Evolutionary conservation across 139 green algal species (phyloP).

Genomic region (Chlamydomonas asymmetrica): DNA sequence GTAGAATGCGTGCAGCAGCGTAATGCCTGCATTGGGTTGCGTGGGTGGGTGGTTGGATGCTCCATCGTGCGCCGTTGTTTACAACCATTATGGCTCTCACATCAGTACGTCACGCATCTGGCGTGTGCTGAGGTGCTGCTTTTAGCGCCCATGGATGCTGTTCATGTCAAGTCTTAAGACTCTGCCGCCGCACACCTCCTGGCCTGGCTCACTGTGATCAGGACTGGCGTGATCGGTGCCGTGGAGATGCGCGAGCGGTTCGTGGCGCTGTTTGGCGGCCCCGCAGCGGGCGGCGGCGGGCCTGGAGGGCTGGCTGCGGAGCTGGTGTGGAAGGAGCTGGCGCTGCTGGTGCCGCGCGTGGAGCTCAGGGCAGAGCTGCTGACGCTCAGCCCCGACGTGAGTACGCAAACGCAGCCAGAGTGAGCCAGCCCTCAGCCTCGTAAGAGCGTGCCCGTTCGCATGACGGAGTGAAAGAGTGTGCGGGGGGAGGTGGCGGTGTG

Average conservation of each 20-base stretch:
- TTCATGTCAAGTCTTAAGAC: neutral
- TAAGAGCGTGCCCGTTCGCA: too few relatives aligned
- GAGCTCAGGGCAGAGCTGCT: constrained; percentile 34
- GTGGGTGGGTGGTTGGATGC: neutral
- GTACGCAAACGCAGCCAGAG: neutral
- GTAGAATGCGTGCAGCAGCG: neutral
- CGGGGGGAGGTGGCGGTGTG: neutral
- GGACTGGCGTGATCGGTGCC: constrained; percentile 29
- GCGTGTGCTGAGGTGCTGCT: neutral
- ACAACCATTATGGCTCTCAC: constrained; percentile 2
- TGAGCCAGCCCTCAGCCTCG: neutral
- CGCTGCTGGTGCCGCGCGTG: constrained; percentile 31
- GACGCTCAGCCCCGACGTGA: constrained; percentile 16
- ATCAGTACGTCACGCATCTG: neutral
- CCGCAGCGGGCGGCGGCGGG: neutral
- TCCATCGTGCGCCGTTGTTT: too few relatives aligned
- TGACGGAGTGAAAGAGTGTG: neutral
- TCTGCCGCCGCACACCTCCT: too few relatives aligned
- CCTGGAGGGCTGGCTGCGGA: neutral
- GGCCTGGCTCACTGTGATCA: too few relatives aligned
- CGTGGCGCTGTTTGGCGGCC: constrained; percentile 25
- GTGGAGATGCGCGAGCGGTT: constrained; percentile 42
- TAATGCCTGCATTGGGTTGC: neutral
- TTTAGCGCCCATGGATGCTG: neutral
- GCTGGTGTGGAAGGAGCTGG: constrained; percentile 43